Evolutionary conservation across 2,329 filamentous ascomycete species (phyloP).

Genomic region (Diaporthe helianthi): DNA sequence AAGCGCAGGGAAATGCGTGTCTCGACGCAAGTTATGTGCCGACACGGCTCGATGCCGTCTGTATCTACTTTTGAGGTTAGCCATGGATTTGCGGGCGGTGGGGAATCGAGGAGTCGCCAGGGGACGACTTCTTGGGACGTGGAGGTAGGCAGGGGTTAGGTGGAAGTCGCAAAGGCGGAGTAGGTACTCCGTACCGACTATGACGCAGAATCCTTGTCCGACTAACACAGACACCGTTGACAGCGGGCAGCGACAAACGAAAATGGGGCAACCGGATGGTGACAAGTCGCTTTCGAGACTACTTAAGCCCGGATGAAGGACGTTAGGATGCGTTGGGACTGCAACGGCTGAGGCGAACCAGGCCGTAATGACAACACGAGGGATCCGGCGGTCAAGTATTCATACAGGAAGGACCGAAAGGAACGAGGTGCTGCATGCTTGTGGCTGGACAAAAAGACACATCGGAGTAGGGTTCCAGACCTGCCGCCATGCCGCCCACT

Average conservation of each 20-base stretch:
- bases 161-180: conserved; percentile 25
- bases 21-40: not conserved
- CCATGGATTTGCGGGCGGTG: conserved; percentile 6
- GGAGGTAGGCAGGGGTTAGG: conserved; percentile 15
- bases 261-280: not conserved
- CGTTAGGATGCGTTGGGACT: conserved; percentile 4
- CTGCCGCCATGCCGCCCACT: conserved; percentile 35
- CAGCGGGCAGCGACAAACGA: conserved; percentile 3
- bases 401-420: conserved; percentile 14
- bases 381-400: conserved; percentile 26
- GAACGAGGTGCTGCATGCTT: not conserved
- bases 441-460: conserved; percentile 27
- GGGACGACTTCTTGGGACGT: conserved; percentile 8
- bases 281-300: not conserved
- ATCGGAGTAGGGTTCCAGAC: conserved; percentile 23
- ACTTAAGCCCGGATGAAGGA: conserved; percentile 1
- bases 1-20: not conserved
- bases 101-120: conserved; percentile 9
- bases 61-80: conserved; percentile 24
- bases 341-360: conserved; percentile 6
- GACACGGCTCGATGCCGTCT: conserved; percentile 1
- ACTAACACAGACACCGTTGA: conserved; percentile 13
- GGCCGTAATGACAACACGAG: conserved; percentile 2
- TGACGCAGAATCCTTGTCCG: conserved; percentile 28
- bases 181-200: conserved; percentile 28